Evolutionary conservation across 2,329 filamentous ascomycete species (phyloP), one percentile per base, ranked within the genome.

Genomic region (Hypoxylon rubiginosum): DNA sequence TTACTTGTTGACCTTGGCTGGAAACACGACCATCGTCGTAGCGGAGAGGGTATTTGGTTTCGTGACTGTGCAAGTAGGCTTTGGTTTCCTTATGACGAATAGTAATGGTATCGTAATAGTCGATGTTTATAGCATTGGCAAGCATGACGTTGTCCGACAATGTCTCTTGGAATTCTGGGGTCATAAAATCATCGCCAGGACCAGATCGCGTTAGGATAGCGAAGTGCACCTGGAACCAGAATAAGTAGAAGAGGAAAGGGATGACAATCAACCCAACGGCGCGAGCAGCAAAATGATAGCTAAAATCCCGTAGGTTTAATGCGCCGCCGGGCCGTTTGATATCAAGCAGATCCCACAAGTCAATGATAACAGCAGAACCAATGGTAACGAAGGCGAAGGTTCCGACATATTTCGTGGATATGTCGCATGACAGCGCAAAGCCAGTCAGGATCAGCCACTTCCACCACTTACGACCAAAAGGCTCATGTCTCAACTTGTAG

Each of bases 181-280:
- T 94, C 96, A 99, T 99, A 82, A 99, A 99, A 76, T 98, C 95
- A 77, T 99, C 96, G 58, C 96, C 96, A 48, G 96, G 95, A 36
- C 96, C 96, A 56, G 96, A 98, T 65, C 91, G 88, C 71, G 83
- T 91, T 68, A 99, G 86, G 74, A 99, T 93, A 48, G 93, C 86
- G 79, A 99, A 99, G 82, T 99, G 96, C 30, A 99, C 94, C 85
- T 99, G 96, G 90, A 99, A 99, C 96, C 96, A 99, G 86, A 99
- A 98, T 50, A 99, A 88, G 81, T 99, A 99, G 82, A 99, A 97
- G 76, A 98, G 85, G 85, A 99, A 97, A 13, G 96, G 96, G 72
- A 98, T 88, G 71, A 97, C 79, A 73, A 98, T 93, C 60, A 99
- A 85, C 13, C 92, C 94, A 69, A 97, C 84, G n/a, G 90, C 88